phyloP scores from a whole-genome alignment of 495 filamentous ascomycete genomes.

The Penicillium verhagenii region DNA sequence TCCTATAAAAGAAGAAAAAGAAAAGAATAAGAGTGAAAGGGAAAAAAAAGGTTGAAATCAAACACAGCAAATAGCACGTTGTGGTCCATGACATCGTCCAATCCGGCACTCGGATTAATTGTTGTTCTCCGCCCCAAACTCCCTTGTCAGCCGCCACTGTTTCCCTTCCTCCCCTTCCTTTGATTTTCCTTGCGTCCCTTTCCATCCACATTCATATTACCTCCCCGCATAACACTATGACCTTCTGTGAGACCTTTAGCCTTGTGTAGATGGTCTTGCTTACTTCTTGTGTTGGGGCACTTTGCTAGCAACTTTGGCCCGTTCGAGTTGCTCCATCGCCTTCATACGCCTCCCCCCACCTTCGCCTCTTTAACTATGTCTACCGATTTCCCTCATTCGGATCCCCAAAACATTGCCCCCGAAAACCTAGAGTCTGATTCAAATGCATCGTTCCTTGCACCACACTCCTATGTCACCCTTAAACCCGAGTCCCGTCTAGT shows the following conservation, averaged over 20 bases:
- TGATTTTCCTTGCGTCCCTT: conserved; percentile 23
- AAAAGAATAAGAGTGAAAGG: not conserved
- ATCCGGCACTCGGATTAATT: conserved; percentile 30
- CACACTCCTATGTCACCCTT: conserved; percentile 15
- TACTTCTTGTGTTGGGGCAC: conserved; percentile 27
- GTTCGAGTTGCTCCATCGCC: conserved; percentile 5
- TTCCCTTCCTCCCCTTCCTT: conserved; percentile 23
- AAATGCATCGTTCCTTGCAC: conserved; percentile 22
- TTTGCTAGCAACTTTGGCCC: conserved; percentile 9
- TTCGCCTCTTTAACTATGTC: conserved; percentile 15
- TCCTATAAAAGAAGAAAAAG: not conserved
- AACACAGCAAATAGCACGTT: conserved; percentile 1
- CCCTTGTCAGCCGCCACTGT: conserved; percentile 44
- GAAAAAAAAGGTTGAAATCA: not conserved
- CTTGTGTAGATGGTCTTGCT: conserved; percentile 26
- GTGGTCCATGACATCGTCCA: conserved; percentile 24
- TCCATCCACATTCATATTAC: conserved; percentile 3
- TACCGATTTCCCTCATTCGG: conserved; percentile 16
- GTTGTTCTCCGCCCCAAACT: conserved; percentile 39
- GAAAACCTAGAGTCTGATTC: conserved; percentile 12
- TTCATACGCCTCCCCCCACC: conserved; percentile 9
- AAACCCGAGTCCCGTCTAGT: conserved; percentile 17
- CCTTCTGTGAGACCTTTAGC: not conserved
- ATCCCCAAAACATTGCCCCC: conserved; percentile 15
- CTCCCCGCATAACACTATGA: not conserved